Evolutionary conservation across 805 yeast genomes (phyloP).

Genomic region (Suhomyces vadensis): DNA sequence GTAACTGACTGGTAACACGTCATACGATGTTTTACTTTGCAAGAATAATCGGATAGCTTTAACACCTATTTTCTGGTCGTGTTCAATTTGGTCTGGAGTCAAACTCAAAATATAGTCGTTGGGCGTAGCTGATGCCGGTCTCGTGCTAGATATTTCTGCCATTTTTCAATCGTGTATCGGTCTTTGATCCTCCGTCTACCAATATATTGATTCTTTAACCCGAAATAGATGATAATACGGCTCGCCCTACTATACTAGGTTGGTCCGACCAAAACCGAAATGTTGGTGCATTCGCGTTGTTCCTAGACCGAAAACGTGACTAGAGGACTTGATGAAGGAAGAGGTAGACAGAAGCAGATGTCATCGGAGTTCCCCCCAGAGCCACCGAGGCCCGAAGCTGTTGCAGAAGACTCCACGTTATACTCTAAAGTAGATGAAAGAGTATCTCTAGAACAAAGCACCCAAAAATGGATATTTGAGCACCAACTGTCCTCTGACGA

Average conservation of each 20-base stretch:
- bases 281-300: background rate
- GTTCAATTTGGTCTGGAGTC: conserved; percentile 43
- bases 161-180: too few species aligned
- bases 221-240: background rate
- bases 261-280: background rate
- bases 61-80: conserved; percentile 73
- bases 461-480: conserved; percentile 24
- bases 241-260: background rate
- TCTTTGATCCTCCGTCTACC: too few species aligned
- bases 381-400: conserved; percentile 16
- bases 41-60: conserved; percentile 81
- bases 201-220: background rate
- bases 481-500: conserved; percentile 9
- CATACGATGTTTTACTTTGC: conserved; percentile 91
- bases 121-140: conserved; percentile 35
- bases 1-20: conserved; percentile 93
- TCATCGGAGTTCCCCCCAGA: conserved; percentile 16
- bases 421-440: conserved; percentile 20
- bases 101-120: conserved; percentile 45
- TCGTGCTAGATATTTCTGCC: conserved; percentile 21
- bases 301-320: conserved; percentile 1
- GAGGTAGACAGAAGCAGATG: conserved; percentile 6
- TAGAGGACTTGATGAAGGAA: background rate
- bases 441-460: conserved; percentile 22
- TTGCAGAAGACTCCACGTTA: conserved; percentile 1